Conservation (phyloP, 441 rosid species). For the Adansonia madagascariensis region DNA sequence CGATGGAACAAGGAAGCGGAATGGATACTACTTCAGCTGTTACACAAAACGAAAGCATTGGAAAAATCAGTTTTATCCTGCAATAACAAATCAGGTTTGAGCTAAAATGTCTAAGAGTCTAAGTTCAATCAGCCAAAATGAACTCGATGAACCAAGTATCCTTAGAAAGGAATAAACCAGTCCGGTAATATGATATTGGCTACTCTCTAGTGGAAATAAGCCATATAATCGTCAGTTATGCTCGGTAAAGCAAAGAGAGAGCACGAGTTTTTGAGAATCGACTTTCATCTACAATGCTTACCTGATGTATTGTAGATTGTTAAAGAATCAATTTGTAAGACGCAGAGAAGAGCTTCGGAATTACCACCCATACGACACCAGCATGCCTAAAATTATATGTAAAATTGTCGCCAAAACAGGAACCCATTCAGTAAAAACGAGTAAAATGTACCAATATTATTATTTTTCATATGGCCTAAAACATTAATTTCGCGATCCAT, state of each 20-base stretch:
- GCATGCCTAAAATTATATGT: constrained; percentile 61
- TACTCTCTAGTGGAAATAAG: neutral
- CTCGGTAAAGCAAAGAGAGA: neutral
- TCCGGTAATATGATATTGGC: neutral
- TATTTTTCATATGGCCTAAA: neutral
- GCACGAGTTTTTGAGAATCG: neutral
- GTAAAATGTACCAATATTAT: neutral
- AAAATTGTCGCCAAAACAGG: constrained; percentile 27
- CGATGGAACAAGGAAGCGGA: constrained; percentile 64
- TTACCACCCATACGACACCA: constrained; percentile 80
- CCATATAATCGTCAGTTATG: neutral
- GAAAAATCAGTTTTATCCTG: constrained; percentile 28
- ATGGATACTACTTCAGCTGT: constrained; percentile 83
- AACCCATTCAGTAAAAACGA: neutral
- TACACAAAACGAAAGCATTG: constrained; percentile 19
- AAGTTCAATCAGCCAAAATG: constrained; percentile 22
- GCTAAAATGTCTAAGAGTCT: neutral
- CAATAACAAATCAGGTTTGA: constrained; percentile 12
- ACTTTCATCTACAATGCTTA: constrained; percentile 34
- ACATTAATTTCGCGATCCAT: neutral
- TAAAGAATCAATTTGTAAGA: constrained; percentile 68
- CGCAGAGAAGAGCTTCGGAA: constrained; percentile 75
- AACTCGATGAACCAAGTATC: constrained; percentile 14
- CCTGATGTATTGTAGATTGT: constrained; percentile 80
- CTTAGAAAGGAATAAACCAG: neutral